Evolutionary conservation across 441 rosid genomes (phyloP), one percentile per base, ranked within the genome.

Genomic region (Populus tomentosa): DNA sequence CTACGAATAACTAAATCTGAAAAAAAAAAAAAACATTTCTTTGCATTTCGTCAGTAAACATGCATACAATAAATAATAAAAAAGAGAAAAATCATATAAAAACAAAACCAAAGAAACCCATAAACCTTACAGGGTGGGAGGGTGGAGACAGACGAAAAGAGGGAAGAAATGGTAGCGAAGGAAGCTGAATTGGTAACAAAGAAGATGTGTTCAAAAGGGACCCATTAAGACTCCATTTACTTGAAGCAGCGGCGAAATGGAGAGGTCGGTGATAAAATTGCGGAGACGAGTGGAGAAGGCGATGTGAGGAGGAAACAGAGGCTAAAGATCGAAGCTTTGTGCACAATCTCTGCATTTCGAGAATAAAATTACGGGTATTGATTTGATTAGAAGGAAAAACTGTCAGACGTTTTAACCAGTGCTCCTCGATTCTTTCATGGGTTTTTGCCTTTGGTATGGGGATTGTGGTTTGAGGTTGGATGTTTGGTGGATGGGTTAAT

Each of bases 311-410:
- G 16, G 76, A 70, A 30, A 75, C 38, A 9, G 82, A 7, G 59
- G 87, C 80, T 73, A 90, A 61, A 36, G 87, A 79, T n/a, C 96
- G 93, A 65, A 95, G 85, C 87, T 84, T 91, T 5, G 77, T 71
- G 86, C 89, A 89, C 7, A 90, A 16, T 74, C 95, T 87, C 91
- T 85, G 96, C 98, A 92, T 93, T 81, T 23, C 16, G 33, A 30
- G 69, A 14, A 32, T 30, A 13, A 8, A 61, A 61, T 61, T 23
- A 8, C 0, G 14, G 65, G 65, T 23, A 3, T 21, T 21, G 65
- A 10, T 21, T 61, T 61, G 26, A 61, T 21, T 66, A 32, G 69
- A 30, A 32, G 21, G 36, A 1, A 5, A 30, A 32, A 30, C 11
- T 3, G 35, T 18, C 69, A 30, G 69, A 6, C 38, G 5, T 28